These are phyloP conservation scores for Saururus chinensis DNA, from an alignment of 164 flowering plant genomes.

Conservation along the genomic window DNA sequence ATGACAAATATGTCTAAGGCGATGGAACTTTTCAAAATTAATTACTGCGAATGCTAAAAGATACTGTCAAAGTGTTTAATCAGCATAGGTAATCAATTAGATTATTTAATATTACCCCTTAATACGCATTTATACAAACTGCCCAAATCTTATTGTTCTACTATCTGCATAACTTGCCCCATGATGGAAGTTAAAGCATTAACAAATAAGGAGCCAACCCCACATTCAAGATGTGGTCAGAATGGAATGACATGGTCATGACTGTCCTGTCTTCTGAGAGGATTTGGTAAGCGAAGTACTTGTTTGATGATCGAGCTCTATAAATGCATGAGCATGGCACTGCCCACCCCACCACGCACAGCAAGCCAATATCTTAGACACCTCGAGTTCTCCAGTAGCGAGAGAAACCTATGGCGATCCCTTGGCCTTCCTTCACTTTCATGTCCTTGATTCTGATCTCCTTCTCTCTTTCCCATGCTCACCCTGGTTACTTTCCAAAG, in stretches of 20 bases:
- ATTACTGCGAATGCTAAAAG: no score
- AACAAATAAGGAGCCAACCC: neutral
- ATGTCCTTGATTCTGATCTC: constrained; percentile 17
- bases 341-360: neutral
- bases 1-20: no score
- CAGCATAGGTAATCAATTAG: no score
- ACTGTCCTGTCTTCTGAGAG: neutral
- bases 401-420: neutral
- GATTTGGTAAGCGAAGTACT: constrained; percentile 9
- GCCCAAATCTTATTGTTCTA: no score
- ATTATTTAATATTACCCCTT: no score
- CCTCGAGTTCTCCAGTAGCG: neutral
- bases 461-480: constrained; percentile 31
- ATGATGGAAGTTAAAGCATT: neutral
- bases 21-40: no score
- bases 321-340: neutral
- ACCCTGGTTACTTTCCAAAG: constrained; percentile 33
- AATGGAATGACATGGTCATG: constrained; percentile 3
- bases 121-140: no score
- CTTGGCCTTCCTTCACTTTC: constrained; percentile 4
- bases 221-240: neutral
- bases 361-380: neutral
- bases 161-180: neutral
- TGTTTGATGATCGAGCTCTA: constrained; percentile 1
- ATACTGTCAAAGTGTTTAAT: no score